Evolutionary conservation across 768 basidiomycete genomes (phyloP).

Genomic region (Mycena maculata): DNA sequence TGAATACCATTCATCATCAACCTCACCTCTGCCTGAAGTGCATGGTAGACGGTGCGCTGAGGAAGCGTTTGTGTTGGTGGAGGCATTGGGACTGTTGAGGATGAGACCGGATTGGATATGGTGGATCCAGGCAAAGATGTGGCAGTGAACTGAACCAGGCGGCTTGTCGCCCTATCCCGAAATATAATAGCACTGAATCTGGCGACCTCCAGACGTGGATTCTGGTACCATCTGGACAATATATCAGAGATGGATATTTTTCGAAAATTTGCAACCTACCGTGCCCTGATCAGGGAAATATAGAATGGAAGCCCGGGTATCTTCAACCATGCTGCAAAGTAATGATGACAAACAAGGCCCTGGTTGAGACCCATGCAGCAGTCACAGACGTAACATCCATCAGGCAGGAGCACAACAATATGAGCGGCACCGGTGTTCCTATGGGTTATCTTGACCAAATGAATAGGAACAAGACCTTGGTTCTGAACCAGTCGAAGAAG

Average conservation of each 20-base stretch:
- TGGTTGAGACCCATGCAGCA: conserved; percentile 49
- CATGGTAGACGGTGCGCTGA: background rate
- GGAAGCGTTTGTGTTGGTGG: background rate
- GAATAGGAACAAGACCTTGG: conserved; percentile 34
- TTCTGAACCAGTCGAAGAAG: conserved; percentile 39
- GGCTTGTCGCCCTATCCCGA: background rate
- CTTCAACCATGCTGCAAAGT: conserved; percentile 39
- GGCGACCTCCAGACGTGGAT: background rate
- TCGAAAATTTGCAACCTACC: background rate
- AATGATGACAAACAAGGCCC: conserved; percentile 48
- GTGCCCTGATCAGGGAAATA: conserved; percentile 35
- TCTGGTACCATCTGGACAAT: background rate
- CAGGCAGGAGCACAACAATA: conserved; percentile 39
- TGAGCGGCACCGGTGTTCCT: conserved; percentile 38
- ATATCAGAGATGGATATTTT: background rate
- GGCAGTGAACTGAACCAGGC: background rate
- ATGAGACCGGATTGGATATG: background rate
- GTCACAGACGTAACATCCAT: conserved; percentile 46
- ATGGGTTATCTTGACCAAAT: conserved; percentile 40
- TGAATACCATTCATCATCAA: background rate
- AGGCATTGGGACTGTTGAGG: background rate
- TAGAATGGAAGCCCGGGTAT: conserved; percentile 41
- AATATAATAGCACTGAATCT: background rate
- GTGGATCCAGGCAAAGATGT: background rate
- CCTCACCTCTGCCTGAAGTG: background rate